These are phyloP conservation scores for Boletellus emodensis DNA, from an alignment of 768 basidiomycete species.

Conservation along the genomic window DNA sequence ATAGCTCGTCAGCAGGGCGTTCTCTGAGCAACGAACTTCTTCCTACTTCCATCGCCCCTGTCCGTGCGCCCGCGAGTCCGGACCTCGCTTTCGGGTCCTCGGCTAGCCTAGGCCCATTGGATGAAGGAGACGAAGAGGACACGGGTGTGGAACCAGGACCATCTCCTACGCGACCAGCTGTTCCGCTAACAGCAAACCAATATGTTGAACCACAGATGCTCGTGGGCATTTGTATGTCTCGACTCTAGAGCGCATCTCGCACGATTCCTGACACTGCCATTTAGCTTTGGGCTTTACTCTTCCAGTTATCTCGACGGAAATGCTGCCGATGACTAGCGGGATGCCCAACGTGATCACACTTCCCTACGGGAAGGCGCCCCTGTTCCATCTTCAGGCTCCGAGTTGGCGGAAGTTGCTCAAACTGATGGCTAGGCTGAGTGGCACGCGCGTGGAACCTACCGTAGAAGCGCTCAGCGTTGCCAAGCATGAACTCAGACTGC, in stretches of 20 bases:
- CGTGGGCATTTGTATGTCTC: slow-evolving; percentile 57
- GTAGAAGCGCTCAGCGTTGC: slow-evolving; percentile 59
- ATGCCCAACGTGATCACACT: slow-evolving; percentile 75
- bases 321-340: slow-evolving; percentile 45
- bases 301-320: slow-evolving; percentile 48
- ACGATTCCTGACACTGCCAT: slow-evolving; percentile 9
- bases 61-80: slow-evolving; percentile 22
- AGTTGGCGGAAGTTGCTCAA: slow-evolving; percentile 73
- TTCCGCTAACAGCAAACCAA: slow-evolving; percentile 29
- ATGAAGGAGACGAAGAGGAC: slow-evolving; percentile 19
- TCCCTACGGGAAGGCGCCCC: slow-evolving; percentile 62
- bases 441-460: slow-evolving; percentile 66
- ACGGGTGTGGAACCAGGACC: slow-evolving; percentile 8
- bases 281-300: slow-evolving; percentile 65
- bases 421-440: slow-evolving; percentile 69
- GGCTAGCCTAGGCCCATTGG: slow-evolving; percentile 11
- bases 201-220: slow-evolving; percentile 59
- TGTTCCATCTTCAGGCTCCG: slow-evolving; percentile 69
- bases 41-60: slow-evolving; percentile 12
- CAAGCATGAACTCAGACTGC: slow-evolving; percentile 55
- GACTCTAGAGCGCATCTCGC: not conserved
- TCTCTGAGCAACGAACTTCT: slow-evolving; percentile 14
- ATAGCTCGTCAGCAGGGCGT: slow-evolving; percentile 8
- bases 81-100: slow-evolving; percentile 16
- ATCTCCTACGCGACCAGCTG: slow-evolving; percentile 14